Conservation (phyloP, 331 rosid species). For the Spiraea crenata region DNA sequence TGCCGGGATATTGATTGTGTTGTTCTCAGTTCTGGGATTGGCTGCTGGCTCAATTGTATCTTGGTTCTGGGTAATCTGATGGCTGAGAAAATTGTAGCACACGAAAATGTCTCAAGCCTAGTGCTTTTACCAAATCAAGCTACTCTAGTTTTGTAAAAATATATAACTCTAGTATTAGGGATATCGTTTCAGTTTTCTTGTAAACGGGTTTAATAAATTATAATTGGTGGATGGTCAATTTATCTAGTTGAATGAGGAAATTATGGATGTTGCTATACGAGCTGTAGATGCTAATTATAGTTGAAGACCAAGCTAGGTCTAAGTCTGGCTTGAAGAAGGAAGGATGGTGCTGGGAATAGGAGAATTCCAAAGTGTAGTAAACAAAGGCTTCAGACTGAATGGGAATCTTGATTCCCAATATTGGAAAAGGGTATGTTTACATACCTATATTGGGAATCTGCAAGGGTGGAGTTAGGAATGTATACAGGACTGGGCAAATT, state of each 20-base stretch:
- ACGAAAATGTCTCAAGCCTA: not conserved
- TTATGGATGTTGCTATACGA: not conserved
- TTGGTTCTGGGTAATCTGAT: slow-evolving; percentile 87
- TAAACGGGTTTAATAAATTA: not conserved
- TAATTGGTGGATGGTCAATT: not conserved
- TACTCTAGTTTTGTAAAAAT: not conserved
- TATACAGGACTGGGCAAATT: too few species aligned
- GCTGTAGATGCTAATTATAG: too few species aligned
- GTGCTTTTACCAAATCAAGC: slow-evolving; percentile 7
- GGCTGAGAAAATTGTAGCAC: slow-evolving; percentile 19
- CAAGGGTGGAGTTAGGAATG: too few species aligned
- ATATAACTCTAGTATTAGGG: not conserved
- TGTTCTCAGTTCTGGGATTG: slow-evolving; percentile 71
- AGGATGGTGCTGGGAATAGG: too few species aligned
- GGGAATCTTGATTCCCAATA: too few species aligned
- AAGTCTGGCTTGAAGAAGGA: too few species aligned
- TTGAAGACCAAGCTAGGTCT: too few species aligned
- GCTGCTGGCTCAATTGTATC: slow-evolving; percentile 74
- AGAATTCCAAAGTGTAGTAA: too few species aligned
- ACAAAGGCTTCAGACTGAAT: too few species aligned
- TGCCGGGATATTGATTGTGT: too few species aligned
- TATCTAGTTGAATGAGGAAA: not conserved
- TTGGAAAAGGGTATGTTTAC: too few species aligned
- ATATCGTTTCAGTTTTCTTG: not conserved
- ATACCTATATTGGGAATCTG: too few species aligned